These are phyloP conservation scores for Vachellia pachyceras DNA, from an alignment of 306 rosid genomes.

Conservation along the genomic window DNA sequence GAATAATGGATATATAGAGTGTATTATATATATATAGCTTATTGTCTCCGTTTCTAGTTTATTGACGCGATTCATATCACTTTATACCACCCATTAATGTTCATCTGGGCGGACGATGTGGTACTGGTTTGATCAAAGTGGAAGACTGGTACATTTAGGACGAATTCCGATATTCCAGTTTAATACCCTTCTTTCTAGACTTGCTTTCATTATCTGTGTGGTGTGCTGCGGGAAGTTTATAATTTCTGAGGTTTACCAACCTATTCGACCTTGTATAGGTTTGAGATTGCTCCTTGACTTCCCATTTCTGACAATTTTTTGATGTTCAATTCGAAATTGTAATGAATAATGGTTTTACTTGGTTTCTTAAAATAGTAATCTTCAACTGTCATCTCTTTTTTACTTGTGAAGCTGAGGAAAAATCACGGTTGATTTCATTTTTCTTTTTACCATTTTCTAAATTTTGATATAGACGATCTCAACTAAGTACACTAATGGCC, in stretches of 20 bases:
- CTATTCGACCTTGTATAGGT: neutral
- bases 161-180: neutral
- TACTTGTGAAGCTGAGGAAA: neutral
- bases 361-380: neutral
- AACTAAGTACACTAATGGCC: neutral
- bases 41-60: neutral
- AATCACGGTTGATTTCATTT: neutral
- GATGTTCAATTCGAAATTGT: neutral
- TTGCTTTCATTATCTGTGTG: neutral
- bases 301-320: neutral
- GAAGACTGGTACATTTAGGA: conserved; percentile 2
- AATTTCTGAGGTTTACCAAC: neutral
- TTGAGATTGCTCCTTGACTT: neutral
- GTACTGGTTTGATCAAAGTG: neutral
- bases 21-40: neutral
- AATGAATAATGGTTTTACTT: neutral
- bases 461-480: neutral
- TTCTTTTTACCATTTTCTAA: neutral
- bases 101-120: neutral
- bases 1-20: conserved; percentile 9
- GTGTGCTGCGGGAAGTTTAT: neutral
- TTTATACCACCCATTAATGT: neutral
- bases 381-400: neutral
- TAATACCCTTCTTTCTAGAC: neutral
- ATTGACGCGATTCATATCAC: neutral